These are phyloP conservation scores for Heliosperma pusillum DNA, from an alignment of 148 eudicot species.

Conservation along the genomic window DNA sequence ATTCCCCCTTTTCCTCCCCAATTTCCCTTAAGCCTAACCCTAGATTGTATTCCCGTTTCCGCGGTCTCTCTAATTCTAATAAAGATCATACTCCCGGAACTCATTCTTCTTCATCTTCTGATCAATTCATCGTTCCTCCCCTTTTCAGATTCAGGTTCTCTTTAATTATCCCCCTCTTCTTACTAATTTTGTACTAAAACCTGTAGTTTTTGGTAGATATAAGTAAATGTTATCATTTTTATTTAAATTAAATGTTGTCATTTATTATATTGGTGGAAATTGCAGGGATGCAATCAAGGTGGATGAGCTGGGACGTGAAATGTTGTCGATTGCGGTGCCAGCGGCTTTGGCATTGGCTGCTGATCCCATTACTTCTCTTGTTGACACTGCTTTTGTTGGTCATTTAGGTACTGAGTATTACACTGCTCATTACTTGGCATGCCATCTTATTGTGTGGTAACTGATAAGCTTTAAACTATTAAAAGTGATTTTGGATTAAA, in stretches of 20 bases:
- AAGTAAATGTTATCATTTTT: no score
- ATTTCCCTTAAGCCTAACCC: slow-evolving; percentile 19
- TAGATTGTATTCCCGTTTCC: slow-evolving; percentile 25
- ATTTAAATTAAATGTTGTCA: background rate
- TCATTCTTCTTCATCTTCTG: slow-evolving; percentile 19
- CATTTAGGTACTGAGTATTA: slow-evolving; percentile 55
- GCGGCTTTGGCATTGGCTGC: slow-evolving; percentile 89
- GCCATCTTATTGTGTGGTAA: background rate
- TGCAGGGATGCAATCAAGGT: slow-evolving; percentile 44
- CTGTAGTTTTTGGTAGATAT: no score
- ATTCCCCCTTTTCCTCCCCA: no score
- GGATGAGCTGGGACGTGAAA: slow-evolving; percentile 71
- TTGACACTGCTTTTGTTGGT: slow-evolving; percentile 92
- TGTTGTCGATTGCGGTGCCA: slow-evolving; percentile 75
- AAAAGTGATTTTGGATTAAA: no score
- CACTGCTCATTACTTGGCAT: background rate
- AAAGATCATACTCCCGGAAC: no score
- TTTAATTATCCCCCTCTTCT: background rate
- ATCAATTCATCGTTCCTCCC: slow-evolving; percentile 16
- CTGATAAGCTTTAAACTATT: no score
- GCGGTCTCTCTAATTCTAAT: slow-evolving; percentile 34
- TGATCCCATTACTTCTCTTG: slow-evolving; percentile 79
- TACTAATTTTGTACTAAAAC: background rate
- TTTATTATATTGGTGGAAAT: background rate
- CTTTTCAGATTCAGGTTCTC: slow-evolving; percentile 38